Base-by-base conservation (phyloP, 176 grass and related monocot species). In the Calamus simplicifolius region DNA sequence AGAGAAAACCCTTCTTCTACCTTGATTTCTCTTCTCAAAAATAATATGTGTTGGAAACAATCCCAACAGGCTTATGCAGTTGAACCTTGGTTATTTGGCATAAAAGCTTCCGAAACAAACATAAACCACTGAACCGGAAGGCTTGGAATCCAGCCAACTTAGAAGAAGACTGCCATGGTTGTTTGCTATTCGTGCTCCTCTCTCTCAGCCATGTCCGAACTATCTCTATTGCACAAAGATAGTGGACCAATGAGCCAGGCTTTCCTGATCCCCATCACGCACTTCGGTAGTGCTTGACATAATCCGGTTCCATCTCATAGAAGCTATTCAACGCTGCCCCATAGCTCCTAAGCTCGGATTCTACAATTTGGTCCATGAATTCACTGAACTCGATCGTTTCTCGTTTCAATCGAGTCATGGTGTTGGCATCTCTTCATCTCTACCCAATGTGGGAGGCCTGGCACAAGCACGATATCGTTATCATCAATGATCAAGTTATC, bases 251-350 rank as follows among this genome's bases (percentile, higher is more conserved):
- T 48, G 29, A n/a, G n/a, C n/a, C n/a, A n/a, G n/a, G n/a, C n/a
- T n/a, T n/a, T n/a, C n/a, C n/a, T n/a, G n/a, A n/a, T n/a, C n/a
- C n/a, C n/a, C n/a, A n/a, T n/a, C n/a, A n/a, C n/a, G n/a, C n/a
- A n/a, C 2, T 52, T 18, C 60, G 26, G 12, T 79, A 72, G 13
- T 72, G 76, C 27, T 72, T 68, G 6, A 25, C 76, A 13, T 72
- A 79, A 10, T 64, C 49, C 8, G 68, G n/a, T 19, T 79, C 76
- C n/a, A 72, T 21, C 61, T 79, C 68, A 18, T 67, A 61, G 63
- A 60, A 79, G 61, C 68, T 72, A 48, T 79, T 79, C 25, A 72
- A 61, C 18, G 72, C 67, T 4, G 51, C 68, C 14, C 67, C 76
- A 16, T 72, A 48, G 48, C 68, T 72, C 26, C 16, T 64, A 2